Evolutionary conservation across 2,329 filamentous ascomycete species (phyloP).

Genomic region (Ascosphaera apis): DNA sequence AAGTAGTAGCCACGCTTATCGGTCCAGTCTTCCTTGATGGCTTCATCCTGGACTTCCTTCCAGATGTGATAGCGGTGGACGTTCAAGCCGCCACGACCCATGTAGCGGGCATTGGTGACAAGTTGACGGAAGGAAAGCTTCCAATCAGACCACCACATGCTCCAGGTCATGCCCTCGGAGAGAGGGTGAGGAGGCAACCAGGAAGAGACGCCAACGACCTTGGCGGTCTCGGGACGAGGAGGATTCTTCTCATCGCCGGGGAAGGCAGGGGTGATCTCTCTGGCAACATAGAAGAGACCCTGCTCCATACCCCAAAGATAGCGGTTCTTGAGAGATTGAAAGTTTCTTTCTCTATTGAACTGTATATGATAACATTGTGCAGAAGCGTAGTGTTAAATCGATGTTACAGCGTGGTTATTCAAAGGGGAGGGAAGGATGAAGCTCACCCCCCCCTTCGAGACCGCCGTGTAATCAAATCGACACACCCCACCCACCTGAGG

Average conservation of each 20-base stretch:
- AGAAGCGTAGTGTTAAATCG: conserved; percentile 1
- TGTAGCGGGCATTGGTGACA: conserved; percentile 40
- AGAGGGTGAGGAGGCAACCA: conserved; percentile 39
- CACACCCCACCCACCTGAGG: no score
- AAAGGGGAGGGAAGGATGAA: conserved; percentile 4
- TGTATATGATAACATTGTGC: conserved; percentile 10
- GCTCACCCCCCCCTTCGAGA: conserved; percentile 2
- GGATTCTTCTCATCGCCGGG: conserved; percentile 1
- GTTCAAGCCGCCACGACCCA: conserved; percentile 43
- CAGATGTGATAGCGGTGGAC: conserved; percentile 47
- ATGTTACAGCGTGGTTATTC: conserved; percentile 2
- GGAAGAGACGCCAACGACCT: conserved; percentile 45
- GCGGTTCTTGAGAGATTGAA: conserved; percentile 38
- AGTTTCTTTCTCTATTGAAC: conserved; percentile 38
- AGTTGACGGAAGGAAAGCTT: conserved; percentile 42
- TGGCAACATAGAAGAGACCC: conserved; percentile 46
- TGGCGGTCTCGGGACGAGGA: conserved; percentile 11
- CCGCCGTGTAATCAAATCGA: no score
- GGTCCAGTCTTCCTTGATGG: conserved; percentile 39
- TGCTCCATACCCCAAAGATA: conserved; percentile 49
- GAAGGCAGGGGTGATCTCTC: conserved; percentile 26
- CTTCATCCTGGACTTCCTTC: conserved; percentile 41
- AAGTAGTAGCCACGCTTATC: conserved; percentile 50
- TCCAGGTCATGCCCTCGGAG: conserved; percentile 31
- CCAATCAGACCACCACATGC: conserved; percentile 39